Base-by-base conservation (phyloP, 306 rosid genomes). In the Pueraria montana region DNA sequence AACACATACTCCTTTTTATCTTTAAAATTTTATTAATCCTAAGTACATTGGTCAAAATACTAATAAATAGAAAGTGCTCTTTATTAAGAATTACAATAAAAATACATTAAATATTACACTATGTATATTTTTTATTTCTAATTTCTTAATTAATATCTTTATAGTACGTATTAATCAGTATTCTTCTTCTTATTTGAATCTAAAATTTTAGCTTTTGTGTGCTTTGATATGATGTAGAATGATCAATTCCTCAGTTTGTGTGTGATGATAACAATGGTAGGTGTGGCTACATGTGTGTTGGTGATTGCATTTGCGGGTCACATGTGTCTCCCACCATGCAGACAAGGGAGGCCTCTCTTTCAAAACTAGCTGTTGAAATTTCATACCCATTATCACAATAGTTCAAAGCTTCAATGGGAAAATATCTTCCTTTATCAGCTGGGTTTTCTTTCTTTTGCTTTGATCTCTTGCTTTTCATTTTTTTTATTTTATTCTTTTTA, bases 311-410 rank as follows among this genome's bases (percentile, higher is more conserved):
- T 86, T 88, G 90, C 73, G 59, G 55, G 94, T 85, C 90, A 87
- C 85, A 80, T 68, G 86, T 91, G 95, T 88, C 81, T 88, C 95
- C 93, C 91, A 92, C 86, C 89, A 73, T 67, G 91, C 86, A 84
- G 97, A 92, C 98, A 91, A 76, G 36, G 80, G 84, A 86, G 95
- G 90, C 34, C 93, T 91, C 88, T 85, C 84, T 69, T 87, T 77
- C 6, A 88, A 88, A 87, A 71, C 72, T 79, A 86, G 83, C 73
- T 72, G 85, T 84, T 92, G 90, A 88, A 86, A 88, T 89, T 79
- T 82, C 79, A 77, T 85, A n/a, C 85, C 52, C 38, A 70, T 66
- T 55, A 36, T 79, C 79, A 49, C 76, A 73, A 48, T 23, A 77
- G 81, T 91, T 86, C 89, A 86, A 89, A 85, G 8, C 79, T 78